Conservation (phyloP, 2,329 filamentous ascomycete species). For the Cercospora berteroae region DNA sequence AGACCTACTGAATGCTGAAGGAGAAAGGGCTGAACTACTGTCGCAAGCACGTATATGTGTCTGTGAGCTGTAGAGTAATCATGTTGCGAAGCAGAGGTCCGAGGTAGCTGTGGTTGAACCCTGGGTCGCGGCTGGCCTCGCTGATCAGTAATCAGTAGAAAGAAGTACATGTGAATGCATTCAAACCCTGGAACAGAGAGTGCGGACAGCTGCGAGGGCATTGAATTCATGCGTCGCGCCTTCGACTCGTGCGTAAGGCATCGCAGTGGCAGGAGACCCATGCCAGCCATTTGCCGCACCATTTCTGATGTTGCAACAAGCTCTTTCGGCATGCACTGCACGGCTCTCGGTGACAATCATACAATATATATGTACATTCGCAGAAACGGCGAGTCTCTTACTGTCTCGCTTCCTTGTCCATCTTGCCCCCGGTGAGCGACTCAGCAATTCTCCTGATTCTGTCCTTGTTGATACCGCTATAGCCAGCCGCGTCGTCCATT, state of each 20-base stretch:
- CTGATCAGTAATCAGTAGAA: not conserved
- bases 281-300: not conserved
- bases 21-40: not conserved
- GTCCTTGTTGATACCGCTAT: slow-evolving; percentile 51
- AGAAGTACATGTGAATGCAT: not conserved
- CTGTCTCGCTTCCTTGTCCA: slow-evolving; percentile 34
- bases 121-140: too few species aligned
- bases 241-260: not conserved
- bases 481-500: slow-evolving; percentile 38
- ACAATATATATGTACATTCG: not conserved
- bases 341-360: not conserved
- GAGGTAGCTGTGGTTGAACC: not conserved
- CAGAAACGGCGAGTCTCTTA: not conserved
- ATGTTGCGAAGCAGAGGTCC: not conserved
- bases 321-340: not conserved
- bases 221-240: not conserved
- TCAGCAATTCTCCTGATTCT: slow-evolving; percentile 65
- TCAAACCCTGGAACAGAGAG: not conserved
- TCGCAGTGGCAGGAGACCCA: not conserved
- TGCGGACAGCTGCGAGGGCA: not conserved
- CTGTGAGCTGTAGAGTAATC: not conserved
- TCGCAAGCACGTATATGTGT: slow-evolving; percentile 1
- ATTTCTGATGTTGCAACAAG: not conserved
- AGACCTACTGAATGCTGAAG: not conserved
- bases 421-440: slow-evolving; percentile 66